Base-by-base conservation (phyloP, 768 basidiomycete species). In the Hypsizygus marmoreus region DNA sequence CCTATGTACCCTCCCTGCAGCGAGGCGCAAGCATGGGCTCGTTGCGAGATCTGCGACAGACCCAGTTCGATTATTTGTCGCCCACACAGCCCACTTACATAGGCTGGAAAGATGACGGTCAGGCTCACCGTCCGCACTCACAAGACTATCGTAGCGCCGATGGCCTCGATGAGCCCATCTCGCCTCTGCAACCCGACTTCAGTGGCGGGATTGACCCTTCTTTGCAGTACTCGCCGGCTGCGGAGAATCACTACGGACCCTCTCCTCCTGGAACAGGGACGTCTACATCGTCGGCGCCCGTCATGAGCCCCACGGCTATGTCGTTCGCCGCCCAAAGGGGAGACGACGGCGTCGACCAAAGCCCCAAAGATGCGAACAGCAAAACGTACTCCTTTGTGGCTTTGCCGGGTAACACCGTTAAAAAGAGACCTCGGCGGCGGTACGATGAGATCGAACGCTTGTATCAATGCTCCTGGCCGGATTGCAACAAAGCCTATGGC, bases 381-480 rank as follows among this genome's bases (percentile, higher is more conserved):
- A 91, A 87, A 66, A 88, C 86, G 17, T 91, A 91, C 61, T 84
- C 88, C 1, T 91, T 91, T 53, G 87, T 91, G 31, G 77, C 88
- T 10, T 69, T 91, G 8, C 87, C 89, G 8, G 89, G 89, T 16
- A 90, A 90, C 57, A 74, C 84, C 12, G 80, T 91, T 47, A 87
- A 82, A 65, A 91, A 91, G 67, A 82, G 89, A 36, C 89, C 89
- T n/a, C 76, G 89, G 9, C 75, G 89, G 54, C 77, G 89, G 33
- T 91, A 90, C 66, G 95, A 97, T 64, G 95, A 97, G 77, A 97
- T 97, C 55, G 94, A 97, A 68, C 82, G 95, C 20, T 69, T 95
- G 41, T 97, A 97, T 63, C 79, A 80, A 45, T 97, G 95, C 73
- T 85, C 86, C 39, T 91, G 83, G 80, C 79, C 78, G 4, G 76